phyloP scores from a whole-genome alignment of 2,329 filamentous ascomycete genomes.

The Xylariaceae sp. region DNA sequence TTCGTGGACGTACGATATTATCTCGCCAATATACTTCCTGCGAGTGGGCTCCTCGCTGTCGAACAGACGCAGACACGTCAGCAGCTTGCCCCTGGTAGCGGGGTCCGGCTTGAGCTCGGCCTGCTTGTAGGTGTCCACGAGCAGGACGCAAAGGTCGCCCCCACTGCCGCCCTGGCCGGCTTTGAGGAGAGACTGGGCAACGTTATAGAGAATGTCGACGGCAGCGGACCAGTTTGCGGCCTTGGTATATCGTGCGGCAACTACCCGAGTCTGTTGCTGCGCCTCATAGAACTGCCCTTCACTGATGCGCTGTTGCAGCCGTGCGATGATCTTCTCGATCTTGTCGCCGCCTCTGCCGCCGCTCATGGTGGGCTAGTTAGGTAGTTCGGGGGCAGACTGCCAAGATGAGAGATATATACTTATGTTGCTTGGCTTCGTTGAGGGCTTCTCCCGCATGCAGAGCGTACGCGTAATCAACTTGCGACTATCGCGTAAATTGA shows the following conservation, averaged over 20 bases:
- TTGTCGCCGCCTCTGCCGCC: conserved; percentile 39
- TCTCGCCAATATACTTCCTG: conserved; percentile 87
- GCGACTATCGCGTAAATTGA: not conserved
- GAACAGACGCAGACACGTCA: conserved; percentile 78
- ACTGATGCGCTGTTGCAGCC: conserved; percentile 79
- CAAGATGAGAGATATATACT: not conserved
- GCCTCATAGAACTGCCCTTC: conserved; percentile 97
- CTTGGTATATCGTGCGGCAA: conserved; percentile 91
- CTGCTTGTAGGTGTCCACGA: conserved; percentile 89
- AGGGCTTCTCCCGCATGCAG: not conserved
- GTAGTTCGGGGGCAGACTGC: not conserved
- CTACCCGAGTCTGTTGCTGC: conserved; percentile 94
- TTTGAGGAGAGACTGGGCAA: conserved; percentile 79
- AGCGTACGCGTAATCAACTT: not conserved
- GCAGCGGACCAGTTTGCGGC: conserved; percentile 77
- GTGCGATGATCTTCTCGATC: conserved; percentile 55
- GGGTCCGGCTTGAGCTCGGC: conserved; percentile 74
- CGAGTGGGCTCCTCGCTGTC: conserved; percentile 78
- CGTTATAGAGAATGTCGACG: conserved; percentile 78
- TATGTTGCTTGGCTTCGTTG: not conserved
- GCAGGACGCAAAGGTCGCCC: conserved; percentile 80
- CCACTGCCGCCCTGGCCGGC: conserved; percentile 92
- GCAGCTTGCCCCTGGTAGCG: conserved; percentile 67
- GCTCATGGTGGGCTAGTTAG: conserved; percentile 25
- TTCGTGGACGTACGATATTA: conserved; percentile 58